Base-by-base conservation (phyloP, 768 basidiomycete genomes). In the Kwoniella sp. region DNA sequence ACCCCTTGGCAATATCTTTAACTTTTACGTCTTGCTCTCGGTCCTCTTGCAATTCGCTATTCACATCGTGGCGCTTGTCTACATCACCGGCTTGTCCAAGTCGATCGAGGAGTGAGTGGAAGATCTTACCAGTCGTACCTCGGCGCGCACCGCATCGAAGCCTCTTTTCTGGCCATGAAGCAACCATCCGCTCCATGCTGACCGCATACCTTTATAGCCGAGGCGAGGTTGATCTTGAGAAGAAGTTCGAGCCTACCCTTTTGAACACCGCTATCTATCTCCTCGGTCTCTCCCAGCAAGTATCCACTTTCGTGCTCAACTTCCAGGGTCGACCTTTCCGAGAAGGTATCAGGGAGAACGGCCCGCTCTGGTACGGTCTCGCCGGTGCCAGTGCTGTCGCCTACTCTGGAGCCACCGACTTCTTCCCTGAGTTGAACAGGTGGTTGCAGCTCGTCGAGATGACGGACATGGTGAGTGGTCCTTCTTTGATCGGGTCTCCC, bases 241-340 rank as follows among this genome's bases (percentile, higher is more conserved):
- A 94, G 59, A 94, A 96, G 79, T 99, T 96, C 73, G 92, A 93
- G 78, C 95, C 96, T 0, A 91, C 88, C 69, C 83, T 99, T 54
- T 84, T 99, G 64, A 99, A 98, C 84, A 95, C 94, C 1, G 92
- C 93, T 47, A 95, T 99, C 74, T 99, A 94, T 82, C 87, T 98
- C 29, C 85, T 99, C 57, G 90, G 94, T 58, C 85, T 98, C 38
- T 94, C 92, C 1, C 95, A 99, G 79, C 96, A 99, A 81, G 95
- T 99, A 1, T 98, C 95, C 7, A 98, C 96, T 0, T 98, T 99
- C 75, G 89, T 93, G 2, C 93, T 98, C 83, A 99, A 99, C 83
- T 99, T 94, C 86, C 92, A 93, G 56, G 96, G 96, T 9, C 90
- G 96, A 37, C 96, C 96, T 0, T 99, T 98, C 88, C 89, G 96